These are phyloP conservation scores for Canariomyces notabilis DNA, from an alignment of 2,329 filamentous ascomycete genomes.

Conservation along the genomic window DNA sequence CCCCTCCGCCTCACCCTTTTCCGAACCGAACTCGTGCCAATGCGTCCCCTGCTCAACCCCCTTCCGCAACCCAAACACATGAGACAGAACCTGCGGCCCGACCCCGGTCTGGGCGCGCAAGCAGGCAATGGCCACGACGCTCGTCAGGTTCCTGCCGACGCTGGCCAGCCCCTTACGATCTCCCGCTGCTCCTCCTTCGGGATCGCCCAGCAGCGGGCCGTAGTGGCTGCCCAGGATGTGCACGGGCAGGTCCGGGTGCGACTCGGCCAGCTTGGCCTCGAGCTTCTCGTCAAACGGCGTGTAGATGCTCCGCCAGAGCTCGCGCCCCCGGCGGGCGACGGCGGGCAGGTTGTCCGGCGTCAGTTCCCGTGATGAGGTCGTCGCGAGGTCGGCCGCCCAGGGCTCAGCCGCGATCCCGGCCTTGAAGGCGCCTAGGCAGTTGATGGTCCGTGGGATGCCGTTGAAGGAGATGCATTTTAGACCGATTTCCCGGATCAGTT, in stretches of 20 bases:
- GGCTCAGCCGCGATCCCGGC: slow-evolving; percentile 45
- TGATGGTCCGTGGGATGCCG: slow-evolving; percentile 78
- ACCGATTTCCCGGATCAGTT: slow-evolving; percentile 69
- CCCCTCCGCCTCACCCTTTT: slow-evolving; percentile 28
- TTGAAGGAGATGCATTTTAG: slow-evolving; percentile 77
- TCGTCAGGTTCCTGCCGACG: slow-evolving; percentile 67
- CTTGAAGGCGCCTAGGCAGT: slow-evolving; percentile 62
- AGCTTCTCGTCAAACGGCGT: slow-evolving; percentile 68
- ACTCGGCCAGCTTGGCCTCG: slow-evolving; percentile 62
- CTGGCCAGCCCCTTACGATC: slow-evolving; percentile 41
- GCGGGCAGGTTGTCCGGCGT: slow-evolving; percentile 48
- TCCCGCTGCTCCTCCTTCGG: slow-evolving; percentile 34
- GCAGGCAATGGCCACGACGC: slow-evolving; percentile 67
- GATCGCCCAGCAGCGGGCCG: slow-evolving; percentile 66
- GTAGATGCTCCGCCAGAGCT: slow-evolving; percentile 74
- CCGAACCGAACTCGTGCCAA: slow-evolving; percentile 26
- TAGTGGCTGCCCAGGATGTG: slow-evolving; percentile 75
- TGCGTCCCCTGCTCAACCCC: slow-evolving; percentile 63
- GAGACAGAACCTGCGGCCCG: slow-evolving; percentile 73
- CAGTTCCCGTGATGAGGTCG: slow-evolving; percentile 50
- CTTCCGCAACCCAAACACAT: slow-evolving; percentile 76
- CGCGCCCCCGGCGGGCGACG: slow-evolving; percentile 54
- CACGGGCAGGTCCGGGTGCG: slow-evolving; percentile 76
- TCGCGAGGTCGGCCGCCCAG: slow-evolving; percentile 50
- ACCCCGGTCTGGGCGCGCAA: slow-evolving; percentile 76